A percentile compares a stretch with the other conserved stretches of the same genome.
Conservation (phyloP, 768 basidiomycete genomes). For the Mycena filopes region DNA sequence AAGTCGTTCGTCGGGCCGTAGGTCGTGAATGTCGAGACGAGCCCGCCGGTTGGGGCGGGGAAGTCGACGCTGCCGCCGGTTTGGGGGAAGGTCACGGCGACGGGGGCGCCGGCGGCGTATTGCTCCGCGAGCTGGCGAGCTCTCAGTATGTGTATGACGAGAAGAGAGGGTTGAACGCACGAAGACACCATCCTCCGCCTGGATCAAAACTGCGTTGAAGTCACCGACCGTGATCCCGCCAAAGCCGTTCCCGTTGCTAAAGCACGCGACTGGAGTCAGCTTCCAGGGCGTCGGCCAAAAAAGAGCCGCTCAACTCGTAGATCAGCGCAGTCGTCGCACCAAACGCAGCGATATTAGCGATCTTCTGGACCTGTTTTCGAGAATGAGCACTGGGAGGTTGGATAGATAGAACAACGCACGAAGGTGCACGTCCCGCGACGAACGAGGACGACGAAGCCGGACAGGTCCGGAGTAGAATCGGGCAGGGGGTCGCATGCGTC, state of each 20-base stretch:
- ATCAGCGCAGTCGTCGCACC: conserved; percentile 61
- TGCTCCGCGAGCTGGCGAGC: conserved; percentile 56
- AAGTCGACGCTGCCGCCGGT: conserved; percentile 53
- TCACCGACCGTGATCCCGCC: conserved; percentile 53
- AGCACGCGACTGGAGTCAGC: background rate
- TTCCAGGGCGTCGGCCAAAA: background rate
- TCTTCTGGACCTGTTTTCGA: conserved; percentile 45
- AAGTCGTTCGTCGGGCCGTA: conserved; percentile 73
- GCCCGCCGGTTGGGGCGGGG: conserved; percentile 63
- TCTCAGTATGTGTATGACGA: too few relatives aligned
- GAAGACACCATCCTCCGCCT: conserved; percentile 64
- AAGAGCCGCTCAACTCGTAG: conserved; percentile 58
- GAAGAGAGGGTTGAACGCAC: conserved; percentile 47
- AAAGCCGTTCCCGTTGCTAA: conserved; percentile 62
- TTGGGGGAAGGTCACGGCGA: conserved; percentile 62
- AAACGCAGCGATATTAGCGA: conserved; percentile 63
- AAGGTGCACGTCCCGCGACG: background rate
- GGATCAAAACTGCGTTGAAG: conserved; percentile 62
- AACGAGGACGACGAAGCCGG: background rate
- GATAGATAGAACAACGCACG: background rate
- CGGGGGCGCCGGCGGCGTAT: conserved; percentile 54
- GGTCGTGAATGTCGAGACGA: conserved; percentile 64
- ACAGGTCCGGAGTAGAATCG: conserved; percentile 36
- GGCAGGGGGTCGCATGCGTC: conserved; percentile 41
- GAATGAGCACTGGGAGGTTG: background rate